Percentiles rank a stretch among this genome's conserved stretches.
Evolutionary conservation across 345 rosid genomes (phyloP).

Genomic region (Sonneratia alba): DNA sequence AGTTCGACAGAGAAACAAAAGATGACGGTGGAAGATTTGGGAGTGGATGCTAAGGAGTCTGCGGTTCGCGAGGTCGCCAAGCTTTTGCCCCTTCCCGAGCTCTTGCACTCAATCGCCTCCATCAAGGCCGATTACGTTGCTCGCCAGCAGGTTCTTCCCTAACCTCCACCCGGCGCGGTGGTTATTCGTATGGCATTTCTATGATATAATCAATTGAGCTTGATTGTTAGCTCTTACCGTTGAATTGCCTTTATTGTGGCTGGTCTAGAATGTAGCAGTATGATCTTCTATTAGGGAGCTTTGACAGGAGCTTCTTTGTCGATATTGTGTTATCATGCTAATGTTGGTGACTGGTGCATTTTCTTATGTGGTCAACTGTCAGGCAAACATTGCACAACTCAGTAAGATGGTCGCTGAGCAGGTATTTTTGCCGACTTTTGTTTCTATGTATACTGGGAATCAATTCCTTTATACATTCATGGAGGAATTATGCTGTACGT

Average conservation of each 20-base stretch:
- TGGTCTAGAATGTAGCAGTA: background rate
- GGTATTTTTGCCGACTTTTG: slow-evolving; percentile 22
- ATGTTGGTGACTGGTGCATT: background rate
- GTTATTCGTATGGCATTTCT: background rate
- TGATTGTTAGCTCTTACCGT: background rate
- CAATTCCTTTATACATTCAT: background rate
- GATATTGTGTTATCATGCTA: background rate
- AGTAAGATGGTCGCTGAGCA: slow-evolving; percentile 99
- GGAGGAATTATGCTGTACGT: background rate
- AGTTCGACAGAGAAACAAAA: too few species aligned
- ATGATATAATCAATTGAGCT: background rate
- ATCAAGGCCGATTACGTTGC: slow-evolving; percentile 89
- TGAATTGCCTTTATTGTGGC: background rate
- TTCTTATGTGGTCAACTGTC: slow-evolving; percentile 2
- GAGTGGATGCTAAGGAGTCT: slow-evolving; percentile 95
- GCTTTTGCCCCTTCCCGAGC: slow-evolving; percentile 84
- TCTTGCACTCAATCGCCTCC: slow-evolving; percentile 66
- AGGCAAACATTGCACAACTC: slow-evolving; percentile 98
- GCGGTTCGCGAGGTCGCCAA: slow-evolving; percentile 98
- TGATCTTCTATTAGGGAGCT: background rate
- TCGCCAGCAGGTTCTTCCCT: slow-evolving; percentile 72
- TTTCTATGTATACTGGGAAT: background rate
- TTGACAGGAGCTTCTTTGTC: background rate
- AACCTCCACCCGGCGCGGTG: background rate
- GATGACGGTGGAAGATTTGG: slow-evolving; percentile 91